Conservation (phyloP, 768 basidiomycete species). For the Lactarius akahatsu region DNA sequence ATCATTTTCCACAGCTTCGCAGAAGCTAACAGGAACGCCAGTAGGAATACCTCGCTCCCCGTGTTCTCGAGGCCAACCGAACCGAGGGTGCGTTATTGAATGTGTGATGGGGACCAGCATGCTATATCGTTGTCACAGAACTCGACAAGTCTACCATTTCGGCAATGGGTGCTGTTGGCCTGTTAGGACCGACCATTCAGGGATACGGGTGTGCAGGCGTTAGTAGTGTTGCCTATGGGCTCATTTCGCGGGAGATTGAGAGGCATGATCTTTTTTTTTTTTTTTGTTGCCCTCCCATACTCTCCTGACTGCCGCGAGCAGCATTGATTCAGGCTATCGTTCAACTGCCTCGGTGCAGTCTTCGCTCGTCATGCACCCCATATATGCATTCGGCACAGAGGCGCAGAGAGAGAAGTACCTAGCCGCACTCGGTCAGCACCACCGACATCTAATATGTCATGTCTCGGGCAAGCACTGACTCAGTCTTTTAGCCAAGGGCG, state of each 20-base stretch:
- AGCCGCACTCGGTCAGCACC: conserved; percentile 65
- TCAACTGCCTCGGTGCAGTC: conserved; percentile 95
- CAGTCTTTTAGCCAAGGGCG: conserved; percentile 63
- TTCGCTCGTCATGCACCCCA: conserved; percentile 95
- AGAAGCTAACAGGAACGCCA: not conserved
- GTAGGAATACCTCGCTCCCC: conserved; percentile 81
- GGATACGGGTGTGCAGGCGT: conserved; percentile 95
- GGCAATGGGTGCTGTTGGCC: conserved; percentile 90
- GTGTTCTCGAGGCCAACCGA: conserved; percentile 85
- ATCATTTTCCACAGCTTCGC: conserved; percentile 2
- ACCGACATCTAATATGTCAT: too few species aligned
- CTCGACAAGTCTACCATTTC: conserved; percentile 75
- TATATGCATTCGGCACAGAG: conserved; percentile 84
- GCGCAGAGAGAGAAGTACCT: conserved; percentile 91
- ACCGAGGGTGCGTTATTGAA: conserved; percentile 63
- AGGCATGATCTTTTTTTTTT: conserved; percentile 46
- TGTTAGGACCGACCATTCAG: conserved; percentile 88
- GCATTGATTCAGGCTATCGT: conserved; percentile 95
- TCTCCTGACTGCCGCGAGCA: conserved; percentile 34
- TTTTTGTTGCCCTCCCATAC: not conserved
- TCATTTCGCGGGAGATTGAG: conserved; percentile 93
- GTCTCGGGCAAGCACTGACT: not conserved
- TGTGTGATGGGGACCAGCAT: not conserved
- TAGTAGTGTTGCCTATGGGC: conserved; percentile 88
- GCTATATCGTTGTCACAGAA: conserved; percentile 43